Evolutionary conservation across 2,329 filamentous ascomycete species (phyloP).

Genomic region (Xylaria sp.): DNA sequence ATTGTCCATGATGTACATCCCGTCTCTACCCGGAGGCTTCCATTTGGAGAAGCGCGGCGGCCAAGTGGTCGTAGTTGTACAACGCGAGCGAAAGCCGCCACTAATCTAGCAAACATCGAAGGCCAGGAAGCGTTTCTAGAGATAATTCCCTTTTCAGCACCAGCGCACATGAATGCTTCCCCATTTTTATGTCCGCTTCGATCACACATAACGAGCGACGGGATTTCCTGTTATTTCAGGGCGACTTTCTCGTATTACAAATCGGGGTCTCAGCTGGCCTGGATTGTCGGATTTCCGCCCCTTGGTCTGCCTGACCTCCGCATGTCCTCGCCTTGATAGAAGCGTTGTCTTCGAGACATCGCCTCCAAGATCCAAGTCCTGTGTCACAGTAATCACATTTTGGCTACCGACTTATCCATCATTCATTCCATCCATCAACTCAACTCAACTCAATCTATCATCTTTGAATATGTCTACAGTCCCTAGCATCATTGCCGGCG

Average conservation of each 20-base stretch:
- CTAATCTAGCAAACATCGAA: background rate
- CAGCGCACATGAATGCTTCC: background rate
- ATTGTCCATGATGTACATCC: background rate
- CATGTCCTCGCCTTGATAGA: background rate
- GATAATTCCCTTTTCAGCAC: background rate
- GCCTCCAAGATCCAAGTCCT: background rate
- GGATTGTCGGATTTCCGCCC: background rate
- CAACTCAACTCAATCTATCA: background rate
- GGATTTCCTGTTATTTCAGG: background rate
- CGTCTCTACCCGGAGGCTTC: background rate
- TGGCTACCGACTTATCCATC: background rate
- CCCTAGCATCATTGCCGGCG: slow-evolving; percentile 25
- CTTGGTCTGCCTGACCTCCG: background rate
- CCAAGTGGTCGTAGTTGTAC: background rate
- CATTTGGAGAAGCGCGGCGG: background rate
- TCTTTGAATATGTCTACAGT: background rate
- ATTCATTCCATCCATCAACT: background rate
- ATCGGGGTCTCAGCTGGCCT: background rate
- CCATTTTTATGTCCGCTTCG: background rate
- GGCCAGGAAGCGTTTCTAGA: background rate
- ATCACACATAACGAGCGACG: background rate
- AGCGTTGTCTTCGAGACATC: background rate
- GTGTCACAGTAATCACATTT: background rate
- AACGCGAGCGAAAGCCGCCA: background rate
- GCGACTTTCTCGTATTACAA: background rate